A percentile compares a stretch with the other conserved stretches of the same genome.
phyloP scores from a whole-genome alignment of 2,329 filamentous ascomycete species.

The Colletotrichum navitas region DNA sequence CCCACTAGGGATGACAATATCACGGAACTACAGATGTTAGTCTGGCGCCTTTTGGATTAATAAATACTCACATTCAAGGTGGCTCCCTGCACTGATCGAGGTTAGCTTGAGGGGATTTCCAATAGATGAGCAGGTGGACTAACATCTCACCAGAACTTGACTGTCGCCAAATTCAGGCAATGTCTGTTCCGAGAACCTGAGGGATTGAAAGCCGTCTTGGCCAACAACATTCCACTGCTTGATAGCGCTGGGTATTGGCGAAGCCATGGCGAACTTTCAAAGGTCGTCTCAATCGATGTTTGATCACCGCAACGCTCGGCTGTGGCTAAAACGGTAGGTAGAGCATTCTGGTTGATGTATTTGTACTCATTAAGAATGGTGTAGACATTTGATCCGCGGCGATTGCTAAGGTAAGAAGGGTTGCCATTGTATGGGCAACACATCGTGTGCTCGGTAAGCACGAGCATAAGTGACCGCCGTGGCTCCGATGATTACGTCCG shows the following conservation, averaged over 20 bases:
- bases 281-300: no score
- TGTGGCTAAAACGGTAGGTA: no score
- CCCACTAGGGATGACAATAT: slow-evolving; percentile 48
- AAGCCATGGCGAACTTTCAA: slow-evolving; percentile 1
- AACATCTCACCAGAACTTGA: slow-evolving; percentile 38
- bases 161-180: slow-evolving; percentile 30
- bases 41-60: not conserved
- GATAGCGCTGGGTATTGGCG: not conserved
- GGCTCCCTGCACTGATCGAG: slow-evolving; percentile 46
- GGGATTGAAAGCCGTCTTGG: slow-evolving; percentile 18
- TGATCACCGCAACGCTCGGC: not conserved
- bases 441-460: slow-evolving; percentile 4
- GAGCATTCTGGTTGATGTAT: not conserved
- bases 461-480: not conserved
- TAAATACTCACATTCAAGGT: slow-evolving; percentile 21
- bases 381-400: not conserved
- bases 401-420: no score
- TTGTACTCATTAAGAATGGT: no score
- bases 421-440: not conserved
- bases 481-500: not conserved
- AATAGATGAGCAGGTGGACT: slow-evolving; percentile 58
- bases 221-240: slow-evolving; percentile 32
- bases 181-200: slow-evolving; percentile 18
- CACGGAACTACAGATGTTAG: slow-evolving; percentile 28
- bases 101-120: slow-evolving; percentile 61